Evolutionary conservation across 1,139 yeast genomes (phyloP).

Genomic region (Magnusiomyces sp.): DNA sequence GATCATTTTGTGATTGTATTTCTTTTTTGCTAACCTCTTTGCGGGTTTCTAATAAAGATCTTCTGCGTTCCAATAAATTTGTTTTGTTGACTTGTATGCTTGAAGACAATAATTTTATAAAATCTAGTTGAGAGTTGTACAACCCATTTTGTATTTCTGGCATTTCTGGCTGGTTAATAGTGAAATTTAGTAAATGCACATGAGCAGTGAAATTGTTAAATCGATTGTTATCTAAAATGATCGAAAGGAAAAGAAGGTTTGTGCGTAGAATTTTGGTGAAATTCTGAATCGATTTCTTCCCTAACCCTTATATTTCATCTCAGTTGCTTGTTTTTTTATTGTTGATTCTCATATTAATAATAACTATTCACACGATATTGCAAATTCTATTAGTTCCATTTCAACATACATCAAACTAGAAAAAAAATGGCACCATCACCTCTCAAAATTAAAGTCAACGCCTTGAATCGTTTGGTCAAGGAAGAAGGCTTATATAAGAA

Average conservation of each 20-base stretch:
- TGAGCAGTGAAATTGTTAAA: too few species aligned
- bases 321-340: neutral
- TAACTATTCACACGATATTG: too few species aligned
- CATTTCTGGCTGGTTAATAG: too few species aligned
- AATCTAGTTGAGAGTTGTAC: too few species aligned
- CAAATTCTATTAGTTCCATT: neutral
- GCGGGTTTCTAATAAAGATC: neutral
- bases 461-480: conserved; percentile 63
- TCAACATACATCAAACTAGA: neutral
- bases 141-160: too few species aligned
- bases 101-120: too few species aligned
- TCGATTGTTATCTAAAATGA: too few species aligned
- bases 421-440: conserved; percentile 62
- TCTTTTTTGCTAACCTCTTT: neutral
- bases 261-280: neutral
- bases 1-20: neutral
- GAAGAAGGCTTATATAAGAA: conserved; percentile 58
- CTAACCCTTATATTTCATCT: neutral
- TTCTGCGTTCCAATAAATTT: too few species aligned
- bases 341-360: neutral
- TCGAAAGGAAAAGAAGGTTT: neutral
- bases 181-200: too few species aligned
- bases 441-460: conserved; percentile 66
- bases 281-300: neutral
- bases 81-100: too few species aligned